Evolutionary conservation across 257 asterid species (phyloP), one percentile per base, ranked within the genome.

Genomic region (Solanum chilense): DNA sequence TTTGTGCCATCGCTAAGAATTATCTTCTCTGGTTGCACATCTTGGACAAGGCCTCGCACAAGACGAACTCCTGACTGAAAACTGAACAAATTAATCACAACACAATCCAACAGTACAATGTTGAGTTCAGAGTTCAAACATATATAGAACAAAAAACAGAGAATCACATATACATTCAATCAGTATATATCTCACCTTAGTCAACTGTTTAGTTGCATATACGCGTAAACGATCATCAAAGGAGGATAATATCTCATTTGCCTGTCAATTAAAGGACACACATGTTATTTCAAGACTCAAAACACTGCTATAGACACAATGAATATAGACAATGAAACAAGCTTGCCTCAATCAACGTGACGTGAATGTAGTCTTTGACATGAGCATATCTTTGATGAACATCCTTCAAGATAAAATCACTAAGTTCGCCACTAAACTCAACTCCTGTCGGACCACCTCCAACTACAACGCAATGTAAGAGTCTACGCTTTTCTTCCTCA

Each of bases 391-490:
- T 91, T 88, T 95, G 94, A 73, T 88, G 97, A 86, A 97, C 99
- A 92, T 97, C 99, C 92, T 69, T 96, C 91, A 47, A 86, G 86
- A 97, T 97, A 88, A 97, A 97, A 90, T 97, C 99, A 76, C 99
- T 96, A 52, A 97, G 98, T 90, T 97, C 99, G 27, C 99, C 99
- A 29, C 99, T 97, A 90, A 97, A 97, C 87, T 97, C 99, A 42
- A 97, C 99, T 84, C 99, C 99, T 2, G 99, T 97, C 1, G 99
- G 99, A 75, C 99, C 99, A 64, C 99, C 98, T 87, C 99, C 99
- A 88, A 97, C 98, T 41, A 97, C 99, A 77, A 97, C 99, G 87
- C 98, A 97, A 83, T 97, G 99, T 88, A 97, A 92, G 44, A 97
- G 98, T 92, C 99, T 89, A 31, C 92, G 89, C 89, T 96, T 97